phyloP scores from a whole-genome alignment of 345 rosid genomes.

The Lumnitzera racemosa region DNA sequence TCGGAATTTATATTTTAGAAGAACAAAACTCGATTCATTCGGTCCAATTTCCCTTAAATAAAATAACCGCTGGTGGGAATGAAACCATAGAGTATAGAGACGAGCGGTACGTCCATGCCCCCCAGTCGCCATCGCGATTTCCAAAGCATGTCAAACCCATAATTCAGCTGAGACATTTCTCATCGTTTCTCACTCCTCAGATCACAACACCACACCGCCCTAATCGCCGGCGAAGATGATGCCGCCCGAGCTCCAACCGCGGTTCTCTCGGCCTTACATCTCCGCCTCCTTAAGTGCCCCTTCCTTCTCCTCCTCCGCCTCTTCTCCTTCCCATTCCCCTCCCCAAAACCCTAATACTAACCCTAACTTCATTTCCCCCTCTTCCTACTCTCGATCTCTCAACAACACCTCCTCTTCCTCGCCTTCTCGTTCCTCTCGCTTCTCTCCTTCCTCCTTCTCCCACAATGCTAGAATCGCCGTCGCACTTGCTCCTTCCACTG shows the following conservation, averaged over 20 bases:
- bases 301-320: conserved; percentile 11
- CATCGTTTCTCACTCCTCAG: not conserved
- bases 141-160: too few species aligned
- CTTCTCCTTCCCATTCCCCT: conserved; percentile 28
- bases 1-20: too few species aligned
- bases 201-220: not conserved
- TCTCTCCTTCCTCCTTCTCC: conserved; percentile 71
- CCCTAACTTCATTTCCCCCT: conserved; percentile 19
- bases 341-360: conserved; percentile 28
- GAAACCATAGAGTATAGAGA: too few species aligned
- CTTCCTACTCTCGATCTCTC: conserved; percentile 31
- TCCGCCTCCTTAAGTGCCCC: conserved; percentile 38
- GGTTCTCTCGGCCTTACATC: conserved; percentile 79
- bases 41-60: too few species aligned
- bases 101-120: too few species aligned
- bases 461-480: conserved; percentile 72
- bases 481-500: conserved; percentile 77
- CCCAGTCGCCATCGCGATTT: too few species aligned
- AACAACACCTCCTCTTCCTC: conserved; percentile 15
- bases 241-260: conserved; percentile 88
- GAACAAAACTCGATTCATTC: too few species aligned
- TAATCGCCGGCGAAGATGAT: conserved; percentile 56
- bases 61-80: too few species aligned
- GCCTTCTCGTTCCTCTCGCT: conserved; percentile 43
- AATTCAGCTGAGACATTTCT: conserved; percentile 1